Base-by-base conservation (phyloP, 2,329 filamentous ascomycete species). In the Arthrobotrys sphaeroides region DNA sequence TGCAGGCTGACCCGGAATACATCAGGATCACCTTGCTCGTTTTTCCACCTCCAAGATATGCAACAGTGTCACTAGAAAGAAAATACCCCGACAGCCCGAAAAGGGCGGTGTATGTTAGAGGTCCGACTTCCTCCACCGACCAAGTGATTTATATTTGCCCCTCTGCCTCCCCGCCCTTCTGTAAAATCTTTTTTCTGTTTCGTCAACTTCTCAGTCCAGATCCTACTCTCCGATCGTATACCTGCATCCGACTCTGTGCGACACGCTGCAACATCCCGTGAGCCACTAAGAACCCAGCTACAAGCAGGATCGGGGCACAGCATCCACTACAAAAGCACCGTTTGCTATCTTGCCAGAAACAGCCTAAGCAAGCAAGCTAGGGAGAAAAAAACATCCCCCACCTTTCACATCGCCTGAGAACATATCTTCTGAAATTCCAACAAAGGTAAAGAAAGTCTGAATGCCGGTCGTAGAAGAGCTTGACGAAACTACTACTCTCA, bases 381-480 rank as follows among this genome's bases (percentile, higher is more conserved):
- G n/a, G n/a, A n/a, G n/a, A n/a, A 47, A 53, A 7, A 68, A 59
- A 51, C 16, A 43, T 28, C 42, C 28, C 36, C 43, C 51, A 33
- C 51, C 12, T 40, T 38, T 18, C 18, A n/a, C n/a, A n/a, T n/a
- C 16, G 24, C 18, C 42, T 18, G 31, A 59, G 45, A 67, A 45
- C 26, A 53, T 42, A 28, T 20, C 36, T 53, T 47, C 26, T 33
- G 20, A 43, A n/a, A 31, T 49, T 22, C 43, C 53, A 59, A 51
- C 16, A 43, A 61, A 61, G 43, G 62, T 67, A 67, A 61, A 55
- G 28, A 55, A n/a, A 67, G 36, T 55, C 72, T 69, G 72, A 75
- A 75, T 75, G 72, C 72, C 72, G 72, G 64, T 69, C 65, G 59
- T 75, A 68, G 72, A 75, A 64, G 72, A 75, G n/a, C 64, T 75